A percentile compares a stretch with the other conserved stretches of the same genome.
phyloP scores from a whole-genome alignment of 805 yeast species.

The Myxozyma sirexii region DNA sequence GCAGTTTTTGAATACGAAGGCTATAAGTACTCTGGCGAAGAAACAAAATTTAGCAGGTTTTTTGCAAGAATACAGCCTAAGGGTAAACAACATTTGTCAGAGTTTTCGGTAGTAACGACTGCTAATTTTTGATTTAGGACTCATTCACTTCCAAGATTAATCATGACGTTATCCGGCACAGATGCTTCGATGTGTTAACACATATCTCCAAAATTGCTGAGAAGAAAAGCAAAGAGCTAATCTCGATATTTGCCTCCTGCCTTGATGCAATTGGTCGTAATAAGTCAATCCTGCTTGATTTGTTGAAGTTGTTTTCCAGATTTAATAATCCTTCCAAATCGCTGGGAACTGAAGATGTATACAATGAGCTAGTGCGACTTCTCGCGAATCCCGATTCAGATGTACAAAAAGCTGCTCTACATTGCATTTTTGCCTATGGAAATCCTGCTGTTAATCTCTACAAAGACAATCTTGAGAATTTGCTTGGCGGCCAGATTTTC shows the following conservation, averaged over 20 bases:
- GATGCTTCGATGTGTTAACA: slow-evolving; percentile 54
- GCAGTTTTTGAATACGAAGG: slow-evolving; percentile 9
- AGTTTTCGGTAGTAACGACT: not conserved
- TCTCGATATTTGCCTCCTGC: slow-evolving; percentile 57
- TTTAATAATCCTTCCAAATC: slow-evolving; percentile 67
- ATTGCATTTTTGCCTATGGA: slow-evolving; percentile 67
- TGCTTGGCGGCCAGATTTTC: slow-evolving; percentile 80
- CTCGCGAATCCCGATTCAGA: slow-evolving; percentile 63
- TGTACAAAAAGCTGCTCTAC: slow-evolving; percentile 72
- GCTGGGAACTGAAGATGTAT: slow-evolving; percentile 56
- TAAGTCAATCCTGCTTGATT: slow-evolving; percentile 34
- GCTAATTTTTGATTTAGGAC: slow-evolving; percentile 1
- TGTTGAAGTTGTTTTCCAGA: slow-evolving; percentile 63
- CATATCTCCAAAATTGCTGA: slow-evolving; percentile 73
- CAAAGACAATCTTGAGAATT: slow-evolving; percentile 67
- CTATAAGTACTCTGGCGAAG: not conserved
- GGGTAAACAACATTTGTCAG: too few species aligned
- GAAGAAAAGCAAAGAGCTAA: slow-evolving; percentile 55
- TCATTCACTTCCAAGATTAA: slow-evolving; percentile 2
- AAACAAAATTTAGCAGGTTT: not conserved
- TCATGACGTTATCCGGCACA: slow-evolving; percentile 8
- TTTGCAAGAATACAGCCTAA: slow-evolving; percentile 1
- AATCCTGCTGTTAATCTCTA: slow-evolving; percentile 63
- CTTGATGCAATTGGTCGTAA: slow-evolving; percentile 10
- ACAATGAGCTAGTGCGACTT: slow-evolving; percentile 54